Base-by-base conservation (phyloP, 345 rosid species). In the Acer yangbiense region DNA sequence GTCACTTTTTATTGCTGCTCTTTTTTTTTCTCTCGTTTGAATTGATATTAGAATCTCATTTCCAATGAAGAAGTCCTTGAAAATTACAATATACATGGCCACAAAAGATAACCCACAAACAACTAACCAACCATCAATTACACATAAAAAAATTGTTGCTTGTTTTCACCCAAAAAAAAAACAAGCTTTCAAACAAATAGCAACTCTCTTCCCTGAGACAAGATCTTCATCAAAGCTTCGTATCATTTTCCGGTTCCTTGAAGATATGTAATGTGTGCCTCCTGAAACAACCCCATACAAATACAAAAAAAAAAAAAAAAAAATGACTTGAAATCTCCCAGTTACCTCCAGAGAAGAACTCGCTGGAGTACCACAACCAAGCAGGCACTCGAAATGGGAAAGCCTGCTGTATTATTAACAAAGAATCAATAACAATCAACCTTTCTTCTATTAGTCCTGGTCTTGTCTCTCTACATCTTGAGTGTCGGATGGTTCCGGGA, bases 401-500 rank as follows among this genome's bases (percentile, higher is more conserved):
- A 83, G 79, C 87, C 89, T 80, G 83, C 81, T 52, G 71, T 83
- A 76, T 90, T 90, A 90, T 90, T 85, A 80, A 71, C 78, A 92
- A 92, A 82, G 88, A 95, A 93, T 89, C 80, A 80, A 73, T 80
- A 82, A 80, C 66, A 84, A 78, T 81, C 80, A 71, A 72, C 78
- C 72, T 71, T 73, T 10, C 50, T 46, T 54, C 74, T 60, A 58
- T 85, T 84, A 88, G 41, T 84, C 87, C 57, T 78, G 83, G 71
- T 81, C 84, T 50, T 85, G 86, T 79, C 83, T 76, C 87, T 89
- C 93, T 82, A 85, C 43, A 72, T 88, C 95, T 71, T 82, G 93
- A 25, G 32, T 76, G 35, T 80, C 88, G 7, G 83, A 75, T 61
- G 97, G 97, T 84, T 93, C 98, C 0, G 99, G 99, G 87, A 81